phyloP scores from a whole-genome alignment of 2,329 filamentous ascomycete species.

The Talaromyces funiculosus region DNA sequence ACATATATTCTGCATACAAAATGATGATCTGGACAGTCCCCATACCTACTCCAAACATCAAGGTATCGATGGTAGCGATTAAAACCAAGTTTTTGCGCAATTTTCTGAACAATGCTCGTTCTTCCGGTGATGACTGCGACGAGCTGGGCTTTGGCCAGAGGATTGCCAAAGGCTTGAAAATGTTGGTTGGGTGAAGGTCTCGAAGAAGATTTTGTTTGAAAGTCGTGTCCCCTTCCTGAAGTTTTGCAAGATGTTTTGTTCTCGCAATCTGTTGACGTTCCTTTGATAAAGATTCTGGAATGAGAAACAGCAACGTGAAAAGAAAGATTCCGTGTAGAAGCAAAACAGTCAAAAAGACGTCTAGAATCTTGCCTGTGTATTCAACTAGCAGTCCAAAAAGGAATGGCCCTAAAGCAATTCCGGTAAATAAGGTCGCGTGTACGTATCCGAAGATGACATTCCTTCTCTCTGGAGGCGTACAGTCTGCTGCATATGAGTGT shows the following conservation, averaged over 20 bases:
- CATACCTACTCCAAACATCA: slow-evolving; percentile 75
- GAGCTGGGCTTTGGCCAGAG: slow-evolving; percentile 58
- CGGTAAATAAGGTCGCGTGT: slow-evolving; percentile 80
- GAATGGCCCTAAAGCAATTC: slow-evolving; percentile 82
- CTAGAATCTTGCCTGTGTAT: slow-evolving; percentile 65
- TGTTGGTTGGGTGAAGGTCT: slow-evolving; percentile 52
- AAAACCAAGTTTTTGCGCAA: slow-evolving; percentile 77
- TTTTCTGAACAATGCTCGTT: slow-evolving; percentile 52
- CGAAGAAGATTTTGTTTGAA: slow-evolving; percentile 21
- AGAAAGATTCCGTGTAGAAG: slow-evolving; percentile 70
- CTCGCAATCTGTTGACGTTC: slow-evolving; percentile 64
- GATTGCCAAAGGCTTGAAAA: slow-evolving; percentile 70
- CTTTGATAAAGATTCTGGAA: slow-evolving; percentile 80
- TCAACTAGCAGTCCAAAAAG: slow-evolving; percentile 74
- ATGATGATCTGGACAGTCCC: slow-evolving; percentile 75
- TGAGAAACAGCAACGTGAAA: slow-evolving; percentile 60
- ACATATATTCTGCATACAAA: slow-evolving; percentile 74
- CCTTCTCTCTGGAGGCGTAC: slow-evolving; percentile 71
- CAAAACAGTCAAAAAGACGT: slow-evolving; percentile 79
- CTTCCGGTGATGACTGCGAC: slow-evolving; percentile 35
- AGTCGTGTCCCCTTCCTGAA: slow-evolving; percentile 27
- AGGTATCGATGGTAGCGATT: slow-evolving; percentile 72
- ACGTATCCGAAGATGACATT: slow-evolving; percentile 84
- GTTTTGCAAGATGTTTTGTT: slow-evolving; percentile 55
- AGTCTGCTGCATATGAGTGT: slow-evolving; percentile 86